phyloP scores from a whole-genome alignment of 345 rosid genomes.

The Abelmoschus esculentus region DNA sequence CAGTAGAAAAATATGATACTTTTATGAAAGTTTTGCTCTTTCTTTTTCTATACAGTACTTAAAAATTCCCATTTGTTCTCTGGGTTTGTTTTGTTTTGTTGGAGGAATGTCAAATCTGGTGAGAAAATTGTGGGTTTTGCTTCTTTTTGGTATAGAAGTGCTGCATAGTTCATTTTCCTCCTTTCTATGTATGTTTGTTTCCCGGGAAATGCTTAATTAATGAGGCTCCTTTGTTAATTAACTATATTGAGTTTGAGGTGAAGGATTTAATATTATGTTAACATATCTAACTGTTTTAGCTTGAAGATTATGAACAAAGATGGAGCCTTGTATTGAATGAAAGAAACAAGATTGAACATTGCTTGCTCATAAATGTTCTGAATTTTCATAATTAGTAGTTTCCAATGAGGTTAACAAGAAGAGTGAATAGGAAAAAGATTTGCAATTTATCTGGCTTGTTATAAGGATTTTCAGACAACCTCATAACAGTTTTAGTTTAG shows the following conservation, averaged over 20 bases:
- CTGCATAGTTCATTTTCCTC: no score
- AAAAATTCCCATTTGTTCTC: neutral
- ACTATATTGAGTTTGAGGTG: neutral
- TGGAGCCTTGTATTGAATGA: neutral
- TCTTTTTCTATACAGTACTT: neutral
- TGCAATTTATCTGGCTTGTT: neutral
- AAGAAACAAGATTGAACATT: neutral
- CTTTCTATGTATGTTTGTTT: neutral
- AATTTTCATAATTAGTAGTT: neutral
- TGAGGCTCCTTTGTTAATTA: neutral
- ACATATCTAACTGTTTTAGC: neutral
- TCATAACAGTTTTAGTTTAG: neutral
- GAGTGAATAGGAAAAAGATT: neutral
- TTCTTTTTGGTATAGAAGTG: neutral
- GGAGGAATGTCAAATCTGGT: no score
- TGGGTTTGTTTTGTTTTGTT: neutral
- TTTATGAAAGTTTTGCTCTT: neutral
- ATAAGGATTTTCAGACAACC: no score
- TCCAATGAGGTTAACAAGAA: neutral
- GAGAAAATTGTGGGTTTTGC: neutral
- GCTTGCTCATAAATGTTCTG: neutral
- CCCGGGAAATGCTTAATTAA: neutral
- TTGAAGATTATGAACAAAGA: neutral
- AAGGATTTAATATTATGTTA: neutral
- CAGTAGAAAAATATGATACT: neutral